Evolutionary conservation across 345 rosid species (phyloP).

Genomic region (Erodium maritimum): DNA sequence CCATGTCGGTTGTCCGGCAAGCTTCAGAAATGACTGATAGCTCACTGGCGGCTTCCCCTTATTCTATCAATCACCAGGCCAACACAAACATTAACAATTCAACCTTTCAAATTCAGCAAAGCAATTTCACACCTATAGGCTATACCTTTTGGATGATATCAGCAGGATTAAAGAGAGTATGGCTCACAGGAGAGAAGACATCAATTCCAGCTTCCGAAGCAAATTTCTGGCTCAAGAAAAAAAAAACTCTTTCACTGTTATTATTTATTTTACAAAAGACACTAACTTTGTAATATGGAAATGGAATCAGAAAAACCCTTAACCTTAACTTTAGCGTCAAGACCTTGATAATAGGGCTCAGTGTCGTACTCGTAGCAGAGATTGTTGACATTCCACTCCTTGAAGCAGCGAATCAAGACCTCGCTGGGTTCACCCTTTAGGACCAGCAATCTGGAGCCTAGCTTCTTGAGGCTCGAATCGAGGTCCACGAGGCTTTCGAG

Average conservation of each 20-base stretch:
- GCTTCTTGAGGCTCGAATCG: slow-evolving; percentile 44
- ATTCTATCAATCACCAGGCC: slow-evolving; percentile 28
- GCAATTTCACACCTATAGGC: too few relatives aligned
- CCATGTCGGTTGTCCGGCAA: slow-evolving; percentile 80
- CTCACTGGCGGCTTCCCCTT: slow-evolving; percentile 78
- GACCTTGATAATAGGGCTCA: slow-evolving; percentile 75
- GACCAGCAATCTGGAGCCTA: slow-evolving; percentile 52
- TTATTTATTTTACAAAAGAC: too few relatives aligned
- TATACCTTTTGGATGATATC: slow-evolving; percentile 55
- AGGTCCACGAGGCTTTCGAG: slow-evolving; percentile 69
- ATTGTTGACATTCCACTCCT: slow-evolving; percentile 68
- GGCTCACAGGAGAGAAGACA: slow-evolving; percentile 79
- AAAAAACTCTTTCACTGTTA: too few relatives aligned
- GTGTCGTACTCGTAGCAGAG: slow-evolving; percentile 85
- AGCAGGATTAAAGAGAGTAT: slow-evolving; percentile 70
- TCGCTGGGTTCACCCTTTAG: slow-evolving; percentile 56
- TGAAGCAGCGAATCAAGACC: slow-evolving; percentile 58
- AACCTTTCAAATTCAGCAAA: neutral
- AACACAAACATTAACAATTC: neutral
- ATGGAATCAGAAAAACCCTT: neutral
- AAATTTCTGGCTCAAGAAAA: slow-evolving; percentile 30
- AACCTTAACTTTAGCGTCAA: slow-evolving; percentile 65
- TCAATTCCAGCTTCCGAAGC: slow-evolving; percentile 60
- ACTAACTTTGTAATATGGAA: too few relatives aligned
- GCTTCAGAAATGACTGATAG: slow-evolving; percentile 79